Base-by-base conservation (phyloP, 176 grass and related monocot genomes). In the Triticum turgidum region DNA sequence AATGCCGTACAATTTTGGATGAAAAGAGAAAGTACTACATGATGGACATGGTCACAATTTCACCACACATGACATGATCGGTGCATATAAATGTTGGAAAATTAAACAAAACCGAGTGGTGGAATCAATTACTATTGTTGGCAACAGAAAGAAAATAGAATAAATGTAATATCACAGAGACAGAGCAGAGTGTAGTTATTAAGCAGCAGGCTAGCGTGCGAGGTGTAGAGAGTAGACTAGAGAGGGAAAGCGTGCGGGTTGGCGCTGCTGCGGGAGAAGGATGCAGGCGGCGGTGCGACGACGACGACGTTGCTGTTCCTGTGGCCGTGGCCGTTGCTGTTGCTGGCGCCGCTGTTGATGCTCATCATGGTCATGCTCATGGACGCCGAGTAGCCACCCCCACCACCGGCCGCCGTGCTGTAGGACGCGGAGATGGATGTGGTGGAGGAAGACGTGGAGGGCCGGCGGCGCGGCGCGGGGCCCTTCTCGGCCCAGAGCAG, bases 401-500 rank as follows among this genome's bases (percentile, higher is more conserved):
- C 47, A 2, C 22, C 63, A 42, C 15, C 27, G 5, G 27, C 45
- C 0, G 14, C 73, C 6, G 73, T 76, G 73, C 73, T 76, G 8
- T 65, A 90, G 41, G 82, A 86, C 9, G 72, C 9, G 4, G 83
- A 78, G 51, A 22, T 21, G 78, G 88, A 90, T 9, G 67, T 27
- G 33, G 86, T 37, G 11, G 61, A 39, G 0, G 62, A 52, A 0
- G 25, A 33, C 0, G 76, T 58, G 0, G 54, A 45, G 0, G 29
- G 69, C 13, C 86, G 78, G 6, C 72, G 11, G 18, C 84, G 88
- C 14, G 89, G 87, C 12, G 87, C 85, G 1, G 92, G 87, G 0
- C 92, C 92, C 85, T 92, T 91, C 73, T 94, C 92, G 0, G 89
- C 92, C 92, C 92, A 94, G 52, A 88, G 15, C 64, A 94, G 84